Percentiles rank a stretch among this genome's conserved stretches.
Conservation (phyloP, 1,284 basidiomycete species). For the Schizophyllum amplum region DNA sequence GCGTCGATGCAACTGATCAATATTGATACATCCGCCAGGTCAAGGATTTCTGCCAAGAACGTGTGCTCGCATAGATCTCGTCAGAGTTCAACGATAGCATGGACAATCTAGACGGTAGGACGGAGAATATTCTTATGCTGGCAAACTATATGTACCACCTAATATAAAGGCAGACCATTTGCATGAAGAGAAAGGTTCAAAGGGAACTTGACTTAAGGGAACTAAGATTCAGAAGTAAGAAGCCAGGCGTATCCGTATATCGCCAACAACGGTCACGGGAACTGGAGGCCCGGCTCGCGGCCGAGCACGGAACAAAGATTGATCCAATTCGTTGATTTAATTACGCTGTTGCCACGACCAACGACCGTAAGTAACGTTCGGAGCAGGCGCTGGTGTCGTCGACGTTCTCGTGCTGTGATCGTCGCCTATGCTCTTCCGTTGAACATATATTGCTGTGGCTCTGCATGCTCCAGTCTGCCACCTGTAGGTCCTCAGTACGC, state of each 20-base stretch:
- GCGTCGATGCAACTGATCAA: constrained; percentile 5
- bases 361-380: not conserved
- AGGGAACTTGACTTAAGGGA: no score
- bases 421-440: not conserved
- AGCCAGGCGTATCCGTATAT: no score
- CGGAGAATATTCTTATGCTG: not conserved
- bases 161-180: no score
- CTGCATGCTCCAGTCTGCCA: not conserved
- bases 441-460: not conserved
- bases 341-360: not conserved
- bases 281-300: not conserved
- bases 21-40: constrained; percentile 18
- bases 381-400: not conserved
- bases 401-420: not conserved
- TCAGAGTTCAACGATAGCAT: no score
- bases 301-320: not conserved
- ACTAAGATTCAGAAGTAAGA: no score
- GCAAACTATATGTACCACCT: no score
- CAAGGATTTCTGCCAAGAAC: constrained; percentile 16
- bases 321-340: not conserved
- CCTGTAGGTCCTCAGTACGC: not conserved
- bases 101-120: not conserved
- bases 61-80: not conserved
- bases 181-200: no score
- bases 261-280: not conserved